Conservation (phyloP, 192 early-diverging fungal species). For the Coemansia sp. region DNA sequence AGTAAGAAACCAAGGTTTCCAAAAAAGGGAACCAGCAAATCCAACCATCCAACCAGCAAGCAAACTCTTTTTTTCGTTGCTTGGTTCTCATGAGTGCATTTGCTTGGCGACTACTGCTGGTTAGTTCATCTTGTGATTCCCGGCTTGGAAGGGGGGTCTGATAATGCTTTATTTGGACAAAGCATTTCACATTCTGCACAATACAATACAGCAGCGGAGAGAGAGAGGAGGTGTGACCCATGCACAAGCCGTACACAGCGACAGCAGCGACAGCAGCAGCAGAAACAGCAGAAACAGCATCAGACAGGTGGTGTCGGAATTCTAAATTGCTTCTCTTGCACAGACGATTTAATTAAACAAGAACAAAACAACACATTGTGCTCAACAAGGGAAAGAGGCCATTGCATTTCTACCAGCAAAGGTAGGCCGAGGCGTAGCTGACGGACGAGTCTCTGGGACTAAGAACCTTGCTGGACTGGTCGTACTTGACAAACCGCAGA, state of each 20-base stretch:
- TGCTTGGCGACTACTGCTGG: neutral
- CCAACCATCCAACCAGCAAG: no score
- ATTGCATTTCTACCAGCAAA: conserved; percentile 9
- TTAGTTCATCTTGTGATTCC: neutral
- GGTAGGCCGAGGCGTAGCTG: conserved; percentile 72
- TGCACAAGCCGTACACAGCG: neutral
- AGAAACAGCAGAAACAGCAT: no score
- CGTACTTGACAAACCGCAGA: conserved; percentile 80
- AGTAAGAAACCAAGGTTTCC: no score
- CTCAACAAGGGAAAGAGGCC: neutral
- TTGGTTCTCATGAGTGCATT: neutral
- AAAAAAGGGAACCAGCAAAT: no score
- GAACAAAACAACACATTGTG: neutral
- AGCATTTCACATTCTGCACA: neutral
- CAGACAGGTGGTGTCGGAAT: no score
- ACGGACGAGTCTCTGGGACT: conserved; percentile 68
- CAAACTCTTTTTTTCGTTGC: no score
- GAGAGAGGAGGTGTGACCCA: neutral
- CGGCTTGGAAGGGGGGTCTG: neutral
- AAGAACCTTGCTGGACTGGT: conserved; percentile 73
- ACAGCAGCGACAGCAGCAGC: no score
- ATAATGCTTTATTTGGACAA: neutral
- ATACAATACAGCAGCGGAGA: neutral
- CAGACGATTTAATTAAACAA: no score
- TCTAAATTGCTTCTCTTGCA: no score